Percentiles rank a stretch among this genome's conserved stretches.
Evolutionary conservation across 1,284 basidiomycete species (phyloP).

Genomic region (Salmacisia buchloeana): DNA sequence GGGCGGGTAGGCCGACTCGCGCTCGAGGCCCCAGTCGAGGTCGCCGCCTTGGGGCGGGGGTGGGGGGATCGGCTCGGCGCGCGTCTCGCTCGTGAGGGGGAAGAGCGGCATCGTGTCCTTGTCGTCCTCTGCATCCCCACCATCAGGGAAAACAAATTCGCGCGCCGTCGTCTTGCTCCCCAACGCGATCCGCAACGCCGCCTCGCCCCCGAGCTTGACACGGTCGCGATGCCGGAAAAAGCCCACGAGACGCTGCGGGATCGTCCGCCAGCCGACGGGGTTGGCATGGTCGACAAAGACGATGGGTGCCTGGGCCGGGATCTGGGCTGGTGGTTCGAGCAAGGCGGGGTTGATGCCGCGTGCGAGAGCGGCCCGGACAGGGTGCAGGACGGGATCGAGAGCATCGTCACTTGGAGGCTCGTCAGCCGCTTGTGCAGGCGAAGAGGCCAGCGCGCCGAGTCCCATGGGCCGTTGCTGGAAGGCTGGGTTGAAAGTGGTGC

Average conservation of each 20-base stretch:
- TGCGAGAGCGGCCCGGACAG: conserved; percentile 19
- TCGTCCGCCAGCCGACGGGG: conserved; percentile 75
- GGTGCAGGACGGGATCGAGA: neutral
- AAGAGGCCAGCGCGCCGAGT: conserved; percentile 6
- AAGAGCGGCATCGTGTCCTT: neutral
- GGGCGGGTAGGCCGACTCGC: conserved; percentile 67
- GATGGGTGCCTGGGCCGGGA: conserved; percentile 75
- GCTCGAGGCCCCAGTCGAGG: conserved; percentile 67
- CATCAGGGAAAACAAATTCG: conserved; percentile 55
- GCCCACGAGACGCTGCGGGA: conserved; percentile 81
- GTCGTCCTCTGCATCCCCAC: neutral
- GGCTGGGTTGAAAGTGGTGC: conserved; percentile 20
- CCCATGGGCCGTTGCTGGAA: conserved; percentile 11
- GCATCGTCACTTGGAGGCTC: conserved; percentile 23
- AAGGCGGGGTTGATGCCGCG: conserved; percentile 38
- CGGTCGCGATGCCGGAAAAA: conserved; percentile 86
- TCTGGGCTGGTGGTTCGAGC: conserved; percentile 56
- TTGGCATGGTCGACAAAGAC: conserved; percentile 82
- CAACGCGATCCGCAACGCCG: conserved; percentile 70
- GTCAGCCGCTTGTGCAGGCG: conserved; percentile 18
- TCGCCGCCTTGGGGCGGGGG: conserved; percentile 54
- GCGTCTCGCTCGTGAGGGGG: neutral
- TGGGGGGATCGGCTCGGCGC: conserved; percentile 14
- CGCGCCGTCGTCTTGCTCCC: conserved; percentile 55
- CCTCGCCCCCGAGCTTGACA: conserved; percentile 72